Evolutionary conservation across 768 basidiomycete genomes (phyloP).

Genomic region (Leccinum variicolor): DNA sequence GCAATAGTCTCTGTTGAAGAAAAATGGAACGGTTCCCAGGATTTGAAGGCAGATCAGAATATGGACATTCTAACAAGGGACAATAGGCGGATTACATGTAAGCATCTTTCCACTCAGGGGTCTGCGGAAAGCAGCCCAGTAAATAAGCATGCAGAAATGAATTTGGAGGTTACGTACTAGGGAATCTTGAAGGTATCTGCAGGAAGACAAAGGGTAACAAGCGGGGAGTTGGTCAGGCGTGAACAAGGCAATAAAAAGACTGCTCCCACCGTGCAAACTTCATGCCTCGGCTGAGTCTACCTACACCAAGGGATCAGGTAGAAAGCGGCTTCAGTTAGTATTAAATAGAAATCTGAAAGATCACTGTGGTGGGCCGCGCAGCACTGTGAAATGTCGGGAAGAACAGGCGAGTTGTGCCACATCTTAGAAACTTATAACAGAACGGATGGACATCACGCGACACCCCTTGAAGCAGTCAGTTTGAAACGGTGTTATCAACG

Average conservation of each 20-base stretch:
- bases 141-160: not conserved
- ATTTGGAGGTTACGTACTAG: not conserved
- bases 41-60: not conserved
- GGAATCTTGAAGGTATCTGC: slow-evolving; percentile 55
- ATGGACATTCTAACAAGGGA: not conserved
- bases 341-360: not conserved
- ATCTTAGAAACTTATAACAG: slow-evolving; percentile 3
- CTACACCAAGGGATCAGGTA: not conserved
- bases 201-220: not conserved
- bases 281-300: slow-evolving; percentile 33
- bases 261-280: slow-evolving; percentile 54
- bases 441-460: not conserved
- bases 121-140: slow-evolving; percentile 36
- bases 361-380: not conserved
- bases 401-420: slow-evolving; percentile 8
- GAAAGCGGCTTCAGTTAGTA: not conserved
- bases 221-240: not conserved
- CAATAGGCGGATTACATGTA: slow-evolving; percentile 25
- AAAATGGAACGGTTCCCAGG: not conserved
- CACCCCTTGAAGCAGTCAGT: slow-evolving; percentile 1
- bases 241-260: not conserved
- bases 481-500: slow-evolving; percentile 13
- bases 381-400: slow-evolving; percentile 4
- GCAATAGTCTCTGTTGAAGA: slow-evolving; percentile 59
- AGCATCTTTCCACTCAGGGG: slow-evolving; percentile 53